Base-by-base conservation (phyloP, 2,329 filamentous ascomycete species). In the Knoxdaviesia proteae region DNA sequence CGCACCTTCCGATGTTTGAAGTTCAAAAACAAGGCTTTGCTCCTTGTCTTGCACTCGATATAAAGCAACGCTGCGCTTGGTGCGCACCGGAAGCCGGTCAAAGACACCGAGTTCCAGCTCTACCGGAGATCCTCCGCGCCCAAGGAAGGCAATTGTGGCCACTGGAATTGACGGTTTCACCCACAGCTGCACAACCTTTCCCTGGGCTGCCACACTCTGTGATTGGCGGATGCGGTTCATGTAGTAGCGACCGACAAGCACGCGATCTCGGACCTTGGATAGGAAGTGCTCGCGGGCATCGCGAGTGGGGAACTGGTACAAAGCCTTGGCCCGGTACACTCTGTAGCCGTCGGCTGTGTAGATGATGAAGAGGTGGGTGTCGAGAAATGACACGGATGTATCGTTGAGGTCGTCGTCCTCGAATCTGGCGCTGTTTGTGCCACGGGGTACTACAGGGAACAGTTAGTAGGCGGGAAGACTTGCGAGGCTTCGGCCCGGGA, bases 331-430 rank as follows among this genome's bases (percentile, higher is more conserved):
- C 11, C 38, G 32, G n/a, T 46, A 46, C 6, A 40, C 32, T 30
- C 42, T 44, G 36, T 46, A 46, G 6, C 45, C 45, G 4, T 42
- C 36, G 6, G 40, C 20, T 8, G 44, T 42, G 31, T 44, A 41
- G 7, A 46, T 34, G 11, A 36, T 41, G 32, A 46, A 41, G 29
- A 44, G 42, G 35, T 44, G 42, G 32, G 39, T 36, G 34, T 46
- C 42, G 8, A 46, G 42, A 36, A 46, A 46, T 4, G 45, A 38
- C 7, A 46, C 45, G 5, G 41, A 32, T 7, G 40, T 41, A 8
- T 44, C 39, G 36, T 44, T 38, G 34, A 46, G 40, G 33, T 46
- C 45, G 38, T 44, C 36, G 39, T 46, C 38, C 39, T 44, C 40
- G 34, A 42, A 44, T 29, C 43, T 30, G 34, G 43, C 38, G 41